A percentile compares a stretch with the other conserved stretches of the same genome.
These are phyloP conservation scores for Penicillium herquei DNA, from an alignment of 495 filamentous ascomycete genomes.

Conservation along the genomic window DNA sequence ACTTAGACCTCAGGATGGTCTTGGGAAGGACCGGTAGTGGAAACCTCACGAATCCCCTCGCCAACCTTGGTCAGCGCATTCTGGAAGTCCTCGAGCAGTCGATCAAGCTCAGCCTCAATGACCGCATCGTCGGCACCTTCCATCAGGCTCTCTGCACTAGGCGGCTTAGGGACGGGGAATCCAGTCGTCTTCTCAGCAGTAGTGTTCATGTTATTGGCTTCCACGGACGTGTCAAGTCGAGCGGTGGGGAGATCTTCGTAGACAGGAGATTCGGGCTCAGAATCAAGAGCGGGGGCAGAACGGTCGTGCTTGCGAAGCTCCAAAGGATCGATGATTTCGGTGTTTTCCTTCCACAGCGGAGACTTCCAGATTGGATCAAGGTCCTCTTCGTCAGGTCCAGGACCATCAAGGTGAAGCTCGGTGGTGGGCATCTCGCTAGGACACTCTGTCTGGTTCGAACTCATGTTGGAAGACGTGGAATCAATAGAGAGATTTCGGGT, in stretches of 20 bases:
- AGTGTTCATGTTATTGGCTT: background rate
- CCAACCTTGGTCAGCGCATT: slow-evolving; percentile 36
- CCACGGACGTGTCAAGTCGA: slow-evolving; percentile 9
- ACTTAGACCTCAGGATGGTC: background rate
- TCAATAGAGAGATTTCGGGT: slow-evolving; percentile 20
- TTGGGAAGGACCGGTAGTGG: slow-evolving; percentile 11
- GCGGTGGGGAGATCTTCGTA: slow-evolving; percentile 29
- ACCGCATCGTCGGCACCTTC: slow-evolving; percentile 32
- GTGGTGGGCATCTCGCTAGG: background rate
- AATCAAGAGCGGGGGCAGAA: slow-evolving; percentile 9
- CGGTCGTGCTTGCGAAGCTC: slow-evolving; percentile 5
- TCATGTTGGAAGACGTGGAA: background rate
- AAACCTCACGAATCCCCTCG: slow-evolving; percentile 15
- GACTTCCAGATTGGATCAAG: slow-evolving; percentile 19
- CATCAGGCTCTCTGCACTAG: slow-evolving; percentile 33
- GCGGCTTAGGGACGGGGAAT: slow-evolving; percentile 37
- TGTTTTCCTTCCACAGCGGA: slow-evolving; percentile 20
- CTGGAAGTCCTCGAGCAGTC: slow-evolving; percentile 39
- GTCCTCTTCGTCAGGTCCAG: slow-evolving; percentile 43
- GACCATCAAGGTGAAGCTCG: slow-evolving; percentile 34
- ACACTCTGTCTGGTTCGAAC: background rate
- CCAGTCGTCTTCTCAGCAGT: slow-evolving; percentile 17
- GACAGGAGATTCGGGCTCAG: slow-evolving; percentile 29
- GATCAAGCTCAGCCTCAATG: slow-evolving; percentile 37
- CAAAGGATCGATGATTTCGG: slow-evolving; percentile 1